Percentiles rank a stretch among this genome's conserved stretches.
Conservation (phyloP, 805 yeast species). For the Wickerhamomyces strasburgensis region DNA sequence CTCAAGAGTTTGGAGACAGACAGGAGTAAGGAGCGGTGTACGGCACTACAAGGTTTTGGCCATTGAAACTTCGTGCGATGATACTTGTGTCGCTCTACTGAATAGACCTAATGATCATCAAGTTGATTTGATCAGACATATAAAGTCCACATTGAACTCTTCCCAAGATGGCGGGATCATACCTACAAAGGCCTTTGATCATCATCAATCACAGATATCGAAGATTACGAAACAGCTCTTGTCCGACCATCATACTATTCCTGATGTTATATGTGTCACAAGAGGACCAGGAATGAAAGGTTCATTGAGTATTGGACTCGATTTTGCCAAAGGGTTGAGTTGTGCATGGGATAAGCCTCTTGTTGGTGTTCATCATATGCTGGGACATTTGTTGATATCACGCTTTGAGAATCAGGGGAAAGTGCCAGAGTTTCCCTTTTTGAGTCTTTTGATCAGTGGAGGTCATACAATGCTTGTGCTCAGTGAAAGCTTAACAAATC, state of each 20-base stretch:
- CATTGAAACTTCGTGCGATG: constrained; percentile 93
- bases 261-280: constrained; percentile 83
- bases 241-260: constrained; percentile 25
- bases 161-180: constrained; percentile 72
- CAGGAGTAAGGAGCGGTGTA: too few relatives aligned
- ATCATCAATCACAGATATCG: constrained; percentile 63
- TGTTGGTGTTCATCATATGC: constrained; percentile 94
- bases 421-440: constrained; percentile 56
- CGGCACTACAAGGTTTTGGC: constrained; percentile 66
- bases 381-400: constrained; percentile 79
- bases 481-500: constrained; percentile 55
- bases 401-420: constrained; percentile 41
- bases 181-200: constrained; percentile 78
- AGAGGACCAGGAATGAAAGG: constrained; percentile 98
- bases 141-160: constrained; percentile 64
- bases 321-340: constrained; percentile 78
- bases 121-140: constrained; percentile 45
- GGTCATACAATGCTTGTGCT: constrained; percentile 90
- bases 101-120: constrained; percentile 37
- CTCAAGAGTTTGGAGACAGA: too few relatives aligned
- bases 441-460: constrained; percentile 80
- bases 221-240: constrained; percentile 44
- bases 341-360: constrained; percentile 74
- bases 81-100: constrained; percentile 80
- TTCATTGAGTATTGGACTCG: constrained; percentile 74